These are phyloP conservation scores for Madurella fahalii DNA, from an alignment of 2,329 filamentous ascomycete genomes.

Conservation along the genomic window DNA sequence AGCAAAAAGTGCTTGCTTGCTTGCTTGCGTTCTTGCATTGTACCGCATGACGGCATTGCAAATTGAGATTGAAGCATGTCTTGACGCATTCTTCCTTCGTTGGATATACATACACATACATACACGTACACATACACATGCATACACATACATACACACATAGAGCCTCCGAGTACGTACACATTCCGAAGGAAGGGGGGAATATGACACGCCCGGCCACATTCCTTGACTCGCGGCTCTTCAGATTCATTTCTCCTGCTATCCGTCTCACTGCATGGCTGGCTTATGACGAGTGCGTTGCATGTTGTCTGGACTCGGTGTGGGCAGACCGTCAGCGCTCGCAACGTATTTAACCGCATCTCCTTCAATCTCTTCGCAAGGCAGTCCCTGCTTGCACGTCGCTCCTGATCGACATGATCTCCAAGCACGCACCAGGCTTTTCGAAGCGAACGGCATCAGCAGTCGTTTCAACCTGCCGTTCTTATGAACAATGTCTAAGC, in stretches of 20 bases:
- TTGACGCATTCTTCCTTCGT: neutral
- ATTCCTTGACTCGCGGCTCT: no score
- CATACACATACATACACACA: neutral
- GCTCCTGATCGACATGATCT: slow-evolving; percentile 1
- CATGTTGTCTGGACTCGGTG: neutral
- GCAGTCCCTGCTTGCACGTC: neutral
- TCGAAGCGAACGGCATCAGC: neutral
- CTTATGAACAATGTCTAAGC: neutral
- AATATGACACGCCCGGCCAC: no score
- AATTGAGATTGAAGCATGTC: neutral
- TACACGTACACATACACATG: no score
- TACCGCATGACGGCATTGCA: neutral
- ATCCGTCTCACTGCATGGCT: no score
- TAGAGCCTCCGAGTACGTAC: neutral
- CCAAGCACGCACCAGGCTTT: neutral
- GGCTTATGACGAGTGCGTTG: neutral
- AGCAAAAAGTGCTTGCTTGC: no score
- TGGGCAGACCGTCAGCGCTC: no score
- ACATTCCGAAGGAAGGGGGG: no score
- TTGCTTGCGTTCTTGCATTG: no score
- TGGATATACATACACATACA: neutral
- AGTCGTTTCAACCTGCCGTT: neutral
- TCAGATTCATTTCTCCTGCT: no score
- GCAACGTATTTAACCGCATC: neutral
- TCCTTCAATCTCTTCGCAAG: neutral